Conservation (phyloP, 768 basidiomycete species). For the Xerocomus brunneocitrinus region DNA sequence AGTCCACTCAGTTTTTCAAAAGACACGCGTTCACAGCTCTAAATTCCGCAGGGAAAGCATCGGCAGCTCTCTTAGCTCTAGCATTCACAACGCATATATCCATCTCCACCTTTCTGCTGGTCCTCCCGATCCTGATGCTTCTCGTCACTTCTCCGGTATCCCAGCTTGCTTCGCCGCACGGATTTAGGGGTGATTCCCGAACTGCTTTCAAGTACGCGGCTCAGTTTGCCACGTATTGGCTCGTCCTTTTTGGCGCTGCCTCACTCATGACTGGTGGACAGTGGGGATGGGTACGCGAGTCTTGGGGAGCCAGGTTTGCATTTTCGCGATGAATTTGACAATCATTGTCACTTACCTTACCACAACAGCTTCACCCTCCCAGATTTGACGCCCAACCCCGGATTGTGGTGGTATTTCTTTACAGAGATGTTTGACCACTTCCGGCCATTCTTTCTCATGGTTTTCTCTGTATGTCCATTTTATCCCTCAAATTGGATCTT, state of each 20-base stretch:
- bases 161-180: slow-evolving; percentile 57
- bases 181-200: slow-evolving; percentile 18
- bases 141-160: slow-evolving; percentile 60
- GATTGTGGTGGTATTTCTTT: slow-evolving; percentile 99
- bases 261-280: slow-evolving; percentile 58
- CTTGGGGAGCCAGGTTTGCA: slow-evolving; percentile 79
- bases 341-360: background rate
- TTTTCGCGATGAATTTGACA: background rate
- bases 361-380: slow-evolving; percentile 65
- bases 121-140: slow-evolving; percentile 64
- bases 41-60: slow-evolving; percentile 45
- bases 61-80: slow-evolving; percentile 58
- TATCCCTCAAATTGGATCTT: background rate
- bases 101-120: slow-evolving; percentile 61
- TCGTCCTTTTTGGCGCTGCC: slow-evolving; percentile 38
- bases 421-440: slow-evolving; percentile 99
- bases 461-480: slow-evolving; percentile 69
- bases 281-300: slow-evolving; percentile 66
- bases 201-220: slow-evolving; percentile 27
- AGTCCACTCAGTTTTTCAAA: slow-evolving; percentile 5
- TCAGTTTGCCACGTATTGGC: slow-evolving; percentile 51
- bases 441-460: slow-evolving; percentile 90
- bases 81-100: slow-evolving; percentile 72
- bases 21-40: background rate
- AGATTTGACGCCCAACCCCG: slow-evolving; percentile 90